Base-by-base conservation (phyloP, 2,329 filamentous ascomycete genomes). In the Venturia aucupariae region DNA sequence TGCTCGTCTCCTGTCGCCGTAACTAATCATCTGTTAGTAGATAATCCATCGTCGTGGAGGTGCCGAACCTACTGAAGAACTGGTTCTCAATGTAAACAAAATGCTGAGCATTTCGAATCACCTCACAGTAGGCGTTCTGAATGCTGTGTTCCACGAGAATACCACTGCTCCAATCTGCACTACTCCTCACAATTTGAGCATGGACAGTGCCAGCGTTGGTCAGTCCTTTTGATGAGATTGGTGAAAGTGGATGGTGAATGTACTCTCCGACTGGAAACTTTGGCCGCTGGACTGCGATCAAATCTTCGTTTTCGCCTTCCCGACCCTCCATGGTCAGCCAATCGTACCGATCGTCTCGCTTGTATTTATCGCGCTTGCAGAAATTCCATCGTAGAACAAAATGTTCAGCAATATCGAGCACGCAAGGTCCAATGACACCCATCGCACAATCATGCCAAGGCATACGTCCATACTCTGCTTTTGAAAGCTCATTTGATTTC, bases 51-150 rank as follows among this genome's bases (percentile, higher is more conserved):
- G 3, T 22, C 44, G 10, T 27, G 8, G 41, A 46, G 55, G 63
- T 41, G 48, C n/a, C 19, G 55, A 13, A 70, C 75, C 70, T 77
- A 77, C 84, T 97, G 81, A 97, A 99, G 79, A 97, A 97, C 71
- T 99, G 94, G 71, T 97, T 97, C 75, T 99, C 94, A 66, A 99
- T 96, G 78, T 97, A 99, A 30, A 99, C 89, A 69, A 86, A 97
- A 73, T 97, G 93, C 75, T 97, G 80, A 0, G 93, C 93, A 62
- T 90, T 90, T 61, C 87, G 81, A 70, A 97, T 97, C 38, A 95
- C 79, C 67, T 96, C 90, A 65, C 81, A 82, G 73, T 96, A 96
- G 0, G 92, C 90, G 70, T 91, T 95, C 69, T 94, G 90, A 65
- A 96, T 96, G 61, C 88, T 92, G 69, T 90, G 87, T 66, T 96